Base-by-base conservation (phyloP, 1,284 basidiomycete species). In the Cutaneotrichosporon daszewskae region DNA sequence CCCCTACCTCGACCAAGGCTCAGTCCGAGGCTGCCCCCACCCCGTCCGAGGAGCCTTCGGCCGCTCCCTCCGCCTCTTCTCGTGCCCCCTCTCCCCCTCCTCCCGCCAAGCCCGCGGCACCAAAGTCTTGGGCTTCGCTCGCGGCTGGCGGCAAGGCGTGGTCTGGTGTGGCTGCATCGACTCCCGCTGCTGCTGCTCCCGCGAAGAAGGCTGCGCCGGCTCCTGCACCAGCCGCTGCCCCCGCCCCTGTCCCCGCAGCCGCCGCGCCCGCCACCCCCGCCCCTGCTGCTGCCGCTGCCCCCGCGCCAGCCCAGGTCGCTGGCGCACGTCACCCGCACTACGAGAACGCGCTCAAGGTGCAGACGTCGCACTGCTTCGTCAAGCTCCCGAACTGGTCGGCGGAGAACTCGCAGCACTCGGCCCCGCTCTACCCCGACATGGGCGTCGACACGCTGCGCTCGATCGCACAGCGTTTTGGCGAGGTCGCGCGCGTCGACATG, bases 121-220 rank as follows among this genome's bases (percentile, higher is more conserved):
- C 83, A 18, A 86, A 87, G 68, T 85, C 84, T 1, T 95, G 90
- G 91, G 91, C 91, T 0, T 85, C 84, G 49, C 80, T 94, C 37
- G 91, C 90, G 41, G 88, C 89, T 27, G 83, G 87, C 47, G 79
- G 80, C 1, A 77, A 81, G 42, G 53, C 69, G 13, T 50, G 81
- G 79, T 68, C 81, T 8, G 76, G 76, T 23, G 62, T 65, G 16
- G 61, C 74, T 10, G 72, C 71, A 29, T 72, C 78, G 26, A 56
- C 59, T 19, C 39, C 59, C 12, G 76, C 79, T 10, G 77, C 81
- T 35, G 71, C 71, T 19, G 38, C 58, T 18, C 59, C 55, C 59
- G 64, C 63, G 63, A 40, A 36, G 24, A 45, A 45, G 37, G 45
- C 46, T 26, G 54, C 42, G 38, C 39, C 42, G 32, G 40, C 36